Base-by-base conservation (phyloP, 2,329 filamentous ascomycete species). In the Alternaria gansuensis region DNA sequence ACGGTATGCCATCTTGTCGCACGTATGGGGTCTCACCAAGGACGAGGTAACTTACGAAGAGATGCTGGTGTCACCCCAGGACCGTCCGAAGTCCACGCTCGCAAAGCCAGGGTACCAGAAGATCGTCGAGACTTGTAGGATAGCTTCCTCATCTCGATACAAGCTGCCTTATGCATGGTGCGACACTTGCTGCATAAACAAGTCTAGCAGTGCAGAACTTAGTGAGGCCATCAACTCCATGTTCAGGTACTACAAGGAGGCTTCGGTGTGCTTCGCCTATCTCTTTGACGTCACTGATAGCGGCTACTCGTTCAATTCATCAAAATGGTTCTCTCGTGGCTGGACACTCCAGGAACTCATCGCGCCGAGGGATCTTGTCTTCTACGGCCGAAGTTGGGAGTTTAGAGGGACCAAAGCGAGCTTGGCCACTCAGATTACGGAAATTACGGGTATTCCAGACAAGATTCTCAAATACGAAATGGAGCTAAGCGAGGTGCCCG, bases 171-270 rank as follows among this genome's bases (percentile, higher is more conserved):
- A 51, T n/a, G 51, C 51, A 14, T 68, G 66, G 66, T 36, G 65
- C 17, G 65, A 67, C 37, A 67, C 65, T 21, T 63, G 54, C 39
- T 67, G 64, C 46, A 65, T 67, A 45, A 51, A 66, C 51, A 64
- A 66, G 17, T 37, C 36, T 4, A 63, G 54, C 37, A 56, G 44
- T 11, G 53, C 54, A 17, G 60, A 63, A 13, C 58, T 48, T 23
- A 48, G 44, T 29, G 44, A 48, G 17, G 44, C 44, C 14, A 48
- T 48, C 29, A 48, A 48, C 31, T 48, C 59, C 9, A 62, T 62
- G 59, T 62, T 46, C 31, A 49, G 46, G 24, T 64, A 55, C 54
- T 67, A 67, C 21, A 34, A 50, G 33, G 56, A 65, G 23, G 60
- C 64, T 2, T 51, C 10, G 2, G 39, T 55, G 23, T 65, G 63